Evolutionary conservation across 805 yeast species (phyloP).

Genomic region (Blastobotrys americana): DNA sequence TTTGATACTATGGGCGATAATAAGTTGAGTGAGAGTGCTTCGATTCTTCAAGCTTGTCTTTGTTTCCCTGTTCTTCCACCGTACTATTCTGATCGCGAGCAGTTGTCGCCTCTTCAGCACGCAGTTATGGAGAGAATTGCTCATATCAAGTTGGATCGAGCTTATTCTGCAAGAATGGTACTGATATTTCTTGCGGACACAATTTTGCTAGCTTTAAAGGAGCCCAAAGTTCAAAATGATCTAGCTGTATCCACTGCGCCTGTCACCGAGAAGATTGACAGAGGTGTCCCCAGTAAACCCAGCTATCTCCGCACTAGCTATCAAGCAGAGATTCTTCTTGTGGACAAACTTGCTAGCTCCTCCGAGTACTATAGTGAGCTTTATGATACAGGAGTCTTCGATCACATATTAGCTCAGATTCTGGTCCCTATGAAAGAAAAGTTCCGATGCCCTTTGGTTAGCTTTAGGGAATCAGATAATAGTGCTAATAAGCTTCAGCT

Average conservation of each 20-base stretch:
- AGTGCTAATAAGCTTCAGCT: slow-evolving; percentile 9
- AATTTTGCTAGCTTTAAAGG: slow-evolving; percentile 14
- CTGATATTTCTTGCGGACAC: slow-evolving; percentile 11
- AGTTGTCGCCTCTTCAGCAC: slow-evolving; percentile 57
- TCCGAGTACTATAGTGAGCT: slow-evolving; percentile 4
- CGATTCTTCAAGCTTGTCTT: slow-evolving; percentile 56
- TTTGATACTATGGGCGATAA: slow-evolving; percentile 30
- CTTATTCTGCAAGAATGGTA: slow-evolving; percentile 7
- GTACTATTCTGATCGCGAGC: slow-evolving; percentile 44
- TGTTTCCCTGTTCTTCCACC: slow-evolving; percentile 68
- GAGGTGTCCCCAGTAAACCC: background rate
- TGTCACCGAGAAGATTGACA: background rate
- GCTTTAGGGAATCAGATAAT: background rate
- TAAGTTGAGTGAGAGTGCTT: slow-evolving; percentile 44
- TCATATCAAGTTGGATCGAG: slow-evolving; percentile 16
- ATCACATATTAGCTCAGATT: slow-evolving; percentile 8
- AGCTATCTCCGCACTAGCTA: background rate
- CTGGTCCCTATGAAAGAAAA: slow-evolving; percentile 14
- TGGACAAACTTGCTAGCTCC: slow-evolving; percentile 1
- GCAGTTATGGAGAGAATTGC: slow-evolving; percentile 47
- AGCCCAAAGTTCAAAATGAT: slow-evolving; percentile 6
- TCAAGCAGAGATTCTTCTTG: background rate
- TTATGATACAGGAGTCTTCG: slow-evolving; percentile 5
- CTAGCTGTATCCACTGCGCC: background rate
- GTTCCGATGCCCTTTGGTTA: slow-evolving; percentile 15